Percentiles rank a stretch among this genome's conserved stretches.
phyloP scores from a whole-genome alignment of 805 yeast species.

The Ogataea zsoltii region DNA sequence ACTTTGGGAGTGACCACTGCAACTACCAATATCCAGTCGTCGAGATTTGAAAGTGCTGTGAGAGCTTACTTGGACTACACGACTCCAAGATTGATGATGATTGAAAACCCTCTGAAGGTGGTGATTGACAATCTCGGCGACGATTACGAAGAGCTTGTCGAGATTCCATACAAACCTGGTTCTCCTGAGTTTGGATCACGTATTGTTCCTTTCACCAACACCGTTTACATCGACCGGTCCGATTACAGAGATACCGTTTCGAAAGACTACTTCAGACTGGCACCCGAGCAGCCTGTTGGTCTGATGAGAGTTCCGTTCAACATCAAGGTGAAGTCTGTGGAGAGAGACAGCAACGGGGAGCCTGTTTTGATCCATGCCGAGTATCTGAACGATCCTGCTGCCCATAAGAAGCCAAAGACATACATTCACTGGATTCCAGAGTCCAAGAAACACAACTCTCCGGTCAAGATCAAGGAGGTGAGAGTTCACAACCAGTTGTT shows the following conservation, averaged over 20 bases:
- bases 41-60: conserved; percentile 85
- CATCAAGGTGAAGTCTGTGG: conserved; percentile 67
- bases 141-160: conserved; percentile 66
- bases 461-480: conserved; percentile 68
- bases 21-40: conserved; percentile 86
- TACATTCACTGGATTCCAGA: conserved; percentile 96
- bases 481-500: conserved; percentile 87
- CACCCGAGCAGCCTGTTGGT: conserved; percentile 95
- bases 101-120: conserved; percentile 82
- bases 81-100: conserved; percentile 93
- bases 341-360: conserved; percentile 60
- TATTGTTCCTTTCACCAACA: conserved; percentile 72
- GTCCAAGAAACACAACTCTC: conserved; percentile 57
- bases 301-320: conserved; percentile 87
- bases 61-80: conserved; percentile 85
- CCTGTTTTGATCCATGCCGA: conserved; percentile 72
- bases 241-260: conserved; percentile 75
- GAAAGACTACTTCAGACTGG: conserved; percentile 85
- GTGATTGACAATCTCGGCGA: conserved; percentile 80
- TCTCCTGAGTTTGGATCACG: conserved; percentile 72
- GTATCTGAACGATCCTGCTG: conserved; percentile 64
- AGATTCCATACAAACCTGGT: conserved; percentile 91
- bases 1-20: conserved; percentile 96
- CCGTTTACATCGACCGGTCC: conserved; percentile 79
- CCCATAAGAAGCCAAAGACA: conserved; percentile 83